Base-by-base conservation (phyloP, 345 rosid genomes). In the Iberis pinnata region DNA sequence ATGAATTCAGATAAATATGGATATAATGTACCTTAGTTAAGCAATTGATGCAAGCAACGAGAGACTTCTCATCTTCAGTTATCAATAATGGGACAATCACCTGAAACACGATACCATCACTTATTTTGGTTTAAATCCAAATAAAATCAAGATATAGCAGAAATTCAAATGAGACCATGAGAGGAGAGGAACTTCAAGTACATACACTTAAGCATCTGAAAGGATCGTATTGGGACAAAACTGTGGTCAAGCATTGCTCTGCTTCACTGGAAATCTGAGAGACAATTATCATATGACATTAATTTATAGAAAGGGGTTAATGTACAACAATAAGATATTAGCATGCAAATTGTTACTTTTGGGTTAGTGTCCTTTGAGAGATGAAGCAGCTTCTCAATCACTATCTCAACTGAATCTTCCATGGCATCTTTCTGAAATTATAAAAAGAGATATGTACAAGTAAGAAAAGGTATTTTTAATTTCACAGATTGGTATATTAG, bases 131-230 rank as follows among this genome's bases (percentile, higher is more conserved):
- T 18, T 16, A 53, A 51, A 7, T 29, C 6, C 6, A 22, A 6
- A 22, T 2, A 22, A 22, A 22, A 22, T 3, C 3, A 22, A 22
- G 25, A 22, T 6, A 6, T 43, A 9, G 12, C 22, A 5, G 3
- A 22, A 22, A 22, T 2, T 2, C 25, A 22, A 22, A 22, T 22
- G 25, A 2, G 25, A 33, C 20, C 14, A 58, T 61, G 51, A 52
- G 63, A 24, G 41, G 36, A 47, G 7, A 49, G 43, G 17, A 22
- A 31, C 55, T 20, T 39, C 49, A 42, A 18, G 50, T 46, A 64
- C 79, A 17, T 82, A 92, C 98, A 72, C 94, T 92, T 65, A 92
- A 79, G 78, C 95, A 83, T 85, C 98, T 83, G 79, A 85, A 85
- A 52, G 95, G 95, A 57, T 92, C 98, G 70, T 81, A 88, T 42